Evolutionary conservation across 192 early-diverging fungal species (phyloP), one percentile per base, ranked within the genome.

Genomic region (Backusella sp.): DNA sequence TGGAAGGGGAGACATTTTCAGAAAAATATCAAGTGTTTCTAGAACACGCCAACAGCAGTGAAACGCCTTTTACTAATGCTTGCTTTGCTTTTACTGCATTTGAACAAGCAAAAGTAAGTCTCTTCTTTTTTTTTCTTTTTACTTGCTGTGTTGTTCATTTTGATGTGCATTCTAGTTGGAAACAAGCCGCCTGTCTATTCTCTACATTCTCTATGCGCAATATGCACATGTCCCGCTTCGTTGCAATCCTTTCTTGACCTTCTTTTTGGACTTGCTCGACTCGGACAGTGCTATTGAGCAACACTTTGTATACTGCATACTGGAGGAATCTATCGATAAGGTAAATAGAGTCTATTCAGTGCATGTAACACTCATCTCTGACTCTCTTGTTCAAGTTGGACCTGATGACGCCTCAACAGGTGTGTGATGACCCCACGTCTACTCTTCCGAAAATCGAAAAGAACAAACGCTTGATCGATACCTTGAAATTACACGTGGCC

Each of bases 251-350:
- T 77, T 77, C 26, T 42, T 77, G 36, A 72, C 76, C 17, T 72
- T 72, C 26, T 77, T 77, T 52, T 36, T 77, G 9, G 70, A 77
- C 9, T 15, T 77, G 2, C 17, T 72, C 23, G 76, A 77, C 1
- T 15, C 46, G 0, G 35, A 66, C 26, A 35, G 19, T 30, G 26
- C n/a, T 30, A 30, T 74, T 23, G 73, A 74, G 21, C 30, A 46
- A n/a, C 73, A 66, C 14, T 74, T 74, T 74, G 73, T 74, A 14
- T 67, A 74, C n/a, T 74, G 73, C 44, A 74, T 74, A 42, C 8
- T 74, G 28, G 73, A 74, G n/a, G 41, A 65, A 6, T 26, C 36
- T 11, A 67, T 74, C 17, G 26, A 39, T 6, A 70, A 39, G 26
- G 69, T 70, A 70, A 46, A 21, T n/a, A 32, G 32, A 32, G 32